Evolutionary conservation across 371 early-diverging fungal species (phyloP).

Genomic region (Apophysomyces ossiformis): DNA sequence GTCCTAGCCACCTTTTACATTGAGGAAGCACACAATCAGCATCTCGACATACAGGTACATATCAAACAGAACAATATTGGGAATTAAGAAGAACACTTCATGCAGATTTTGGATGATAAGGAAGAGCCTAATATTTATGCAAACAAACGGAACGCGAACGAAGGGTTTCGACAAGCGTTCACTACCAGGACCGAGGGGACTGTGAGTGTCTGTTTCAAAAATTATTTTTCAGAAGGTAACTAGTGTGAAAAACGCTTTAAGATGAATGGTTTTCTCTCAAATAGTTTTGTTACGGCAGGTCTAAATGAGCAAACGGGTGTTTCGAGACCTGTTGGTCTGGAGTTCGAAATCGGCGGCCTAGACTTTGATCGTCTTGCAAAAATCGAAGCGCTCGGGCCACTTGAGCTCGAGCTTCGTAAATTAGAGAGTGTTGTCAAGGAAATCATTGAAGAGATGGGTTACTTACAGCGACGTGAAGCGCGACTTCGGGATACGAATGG

Average conservation of each 20-base stretch:
- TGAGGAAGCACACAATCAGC: slow-evolving; percentile 70
- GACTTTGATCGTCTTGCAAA: slow-evolving; percentile 71
- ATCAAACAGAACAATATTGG: neutral
- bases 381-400: slow-evolving; percentile 83
- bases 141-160: slow-evolving; percentile 57
- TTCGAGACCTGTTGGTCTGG: slow-evolving; percentile 69
- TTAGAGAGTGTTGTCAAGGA: slow-evolving; percentile 78
- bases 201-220: slow-evolving; percentile 87
- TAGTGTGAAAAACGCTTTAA: neutral
- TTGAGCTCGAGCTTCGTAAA: slow-evolving; percentile 85
- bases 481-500: slow-evolving; percentile 90
- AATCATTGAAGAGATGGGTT: slow-evolving; percentile 80
- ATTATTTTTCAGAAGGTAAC: slow-evolving; percentile 72
- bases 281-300: slow-evolving; percentile 38
- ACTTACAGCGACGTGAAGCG: slow-evolving; percentile 77
- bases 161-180: slow-evolving; percentile 63
- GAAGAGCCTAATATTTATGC: slow-evolving; percentile 64
- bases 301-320: slow-evolving; percentile 60
- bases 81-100: neutral
- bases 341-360: slow-evolving; percentile 84
- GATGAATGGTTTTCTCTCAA: neutral
- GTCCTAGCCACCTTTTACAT: slow-evolving; percentile 76
- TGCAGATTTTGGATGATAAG: slow-evolving; percentile 52
- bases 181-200: slow-evolving; percentile 84
- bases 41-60: slow-evolving; percentile 69